Base-by-base conservation (phyloP, 1,139 yeast genomes). In the Suhomyces coccinellae region DNA sequence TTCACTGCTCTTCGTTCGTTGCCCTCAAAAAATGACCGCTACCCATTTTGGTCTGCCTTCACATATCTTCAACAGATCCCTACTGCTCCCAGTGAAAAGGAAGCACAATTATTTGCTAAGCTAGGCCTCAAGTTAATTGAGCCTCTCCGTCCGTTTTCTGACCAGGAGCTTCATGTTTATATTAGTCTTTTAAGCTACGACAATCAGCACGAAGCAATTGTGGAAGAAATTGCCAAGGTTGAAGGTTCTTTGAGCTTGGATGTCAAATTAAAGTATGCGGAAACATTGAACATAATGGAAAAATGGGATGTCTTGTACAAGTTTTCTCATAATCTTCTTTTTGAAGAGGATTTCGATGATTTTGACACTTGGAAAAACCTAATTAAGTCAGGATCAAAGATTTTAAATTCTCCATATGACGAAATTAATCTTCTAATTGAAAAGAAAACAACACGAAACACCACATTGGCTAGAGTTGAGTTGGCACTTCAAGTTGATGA, bases 111-210 rank as follows among this genome's bases (percentile, higher is more conserved):
- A 33, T 82, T 75, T 52, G 80, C 83, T 3, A 69, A 72, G 48
- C 67, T 87, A 38, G 93, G 87, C 0, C 54, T 69, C 43, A 77
- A 82, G 50, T 56, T 83, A 49, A 59, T 83, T 12, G 82, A 79
- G 30, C 55, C 40, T 2, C 38, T 46, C 13, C 17, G 31, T 10
- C 49, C 49, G 5, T 46, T 40, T 24, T 29, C 37, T n/a, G 76
- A 84, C 11, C 90, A 85, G 51, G 90, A 87, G 49, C 65, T 75
- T 3, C 87, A 62, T 52, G 76, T 87, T 1, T 69, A 74, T 42
- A 80, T 77, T 0, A 64, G 73, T 46, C 67, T 85, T 7, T 58
- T 80, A 41, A 56, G 65, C 26, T 53, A 68, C 16, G 65, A 64
- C 43, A 67, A 64, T 1, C 55, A 69, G 6, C 45, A 53, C 26